Conservation (phyloP, 2,329 filamentous ascomycete species). For the Nigrospora sphaerica region DNA sequence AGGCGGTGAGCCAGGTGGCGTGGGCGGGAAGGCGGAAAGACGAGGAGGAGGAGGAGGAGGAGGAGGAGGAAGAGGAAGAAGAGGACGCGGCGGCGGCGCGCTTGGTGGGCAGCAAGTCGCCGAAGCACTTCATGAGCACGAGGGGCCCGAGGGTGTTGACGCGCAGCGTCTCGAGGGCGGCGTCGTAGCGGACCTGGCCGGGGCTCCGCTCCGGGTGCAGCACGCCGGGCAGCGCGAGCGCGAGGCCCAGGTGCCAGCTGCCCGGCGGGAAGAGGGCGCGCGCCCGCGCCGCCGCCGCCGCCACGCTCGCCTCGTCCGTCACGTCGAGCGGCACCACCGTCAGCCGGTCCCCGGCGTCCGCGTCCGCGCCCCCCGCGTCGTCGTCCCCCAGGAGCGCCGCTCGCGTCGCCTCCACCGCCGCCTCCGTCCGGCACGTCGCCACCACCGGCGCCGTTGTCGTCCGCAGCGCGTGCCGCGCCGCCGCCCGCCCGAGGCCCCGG, state of each 20-base stretch:
- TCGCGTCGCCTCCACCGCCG: conserved; percentile 23
- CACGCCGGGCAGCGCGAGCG: conserved; percentile 63
- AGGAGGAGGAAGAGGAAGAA: not conserved
- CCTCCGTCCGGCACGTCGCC: conserved; percentile 32
- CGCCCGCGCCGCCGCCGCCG: conserved; percentile 45
- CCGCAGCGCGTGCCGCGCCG: conserved; percentile 40
- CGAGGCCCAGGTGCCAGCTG: conserved; percentile 54
- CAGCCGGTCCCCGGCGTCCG: not conserved
- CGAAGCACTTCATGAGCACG: conserved; percentile 71
- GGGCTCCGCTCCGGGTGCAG: conserved; percentile 68
- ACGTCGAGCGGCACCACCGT: conserved; percentile 34
- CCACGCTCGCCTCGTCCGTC: conserved; percentile 55
- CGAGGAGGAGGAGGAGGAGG: not conserved
- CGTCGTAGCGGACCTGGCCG: conserved; percentile 51
- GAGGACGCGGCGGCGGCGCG: no score
- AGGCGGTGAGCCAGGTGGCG: conserved; percentile 67
- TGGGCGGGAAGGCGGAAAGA: conserved; percentile 33
- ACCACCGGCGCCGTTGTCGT: conserved; percentile 41
- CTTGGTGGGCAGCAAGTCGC: conserved; percentile 16
- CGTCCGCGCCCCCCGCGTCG: no score
- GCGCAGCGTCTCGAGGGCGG: conserved; percentile 61
- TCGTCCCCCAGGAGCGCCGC: conserved; percentile 17
- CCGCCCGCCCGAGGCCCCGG: conserved; percentile 40
- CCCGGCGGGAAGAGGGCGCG: conserved; percentile 44
- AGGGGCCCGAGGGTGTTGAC: conserved; percentile 70